Conservation (phyloP, 305 asterid species). For the Ilex paraguariensis region DNA sequence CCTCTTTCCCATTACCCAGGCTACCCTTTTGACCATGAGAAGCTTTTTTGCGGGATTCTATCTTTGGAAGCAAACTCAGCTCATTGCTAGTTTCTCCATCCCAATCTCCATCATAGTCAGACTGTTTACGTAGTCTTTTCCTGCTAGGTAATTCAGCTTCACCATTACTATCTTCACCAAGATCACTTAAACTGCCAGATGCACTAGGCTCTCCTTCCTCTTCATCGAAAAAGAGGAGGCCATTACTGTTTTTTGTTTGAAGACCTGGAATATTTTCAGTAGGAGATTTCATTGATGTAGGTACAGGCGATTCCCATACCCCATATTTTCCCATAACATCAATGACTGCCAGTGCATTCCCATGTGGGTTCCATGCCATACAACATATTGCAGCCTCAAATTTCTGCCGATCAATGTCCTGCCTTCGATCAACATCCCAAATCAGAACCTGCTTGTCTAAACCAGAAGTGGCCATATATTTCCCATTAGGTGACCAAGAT, state of each 20-base stretch:
- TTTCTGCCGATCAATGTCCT: conserved; percentile 89
- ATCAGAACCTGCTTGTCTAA: conserved; percentile 77
- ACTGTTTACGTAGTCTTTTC: conserved; percentile 61
- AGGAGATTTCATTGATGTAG: conserved; percentile 92
- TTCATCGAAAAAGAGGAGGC: conserved; percentile 68
- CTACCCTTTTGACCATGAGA: conserved; percentile 41
- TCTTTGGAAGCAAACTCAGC: conserved; percentile 46
- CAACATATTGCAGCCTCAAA: conserved; percentile 68
- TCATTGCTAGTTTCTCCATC: conserved; percentile 53
- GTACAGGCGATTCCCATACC: conserved; percentile 87
- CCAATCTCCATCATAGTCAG: conserved; percentile 50
- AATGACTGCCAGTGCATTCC: conserved; percentile 87
- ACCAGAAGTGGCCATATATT: conserved; percentile 93
- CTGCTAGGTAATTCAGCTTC: conserved; percentile 64
- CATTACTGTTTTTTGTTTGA: conserved; percentile 47
- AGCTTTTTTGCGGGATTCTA: conserved; percentile 56
- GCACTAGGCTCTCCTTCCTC: conserved; percentile 68
- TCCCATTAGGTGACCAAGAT: conserved; percentile 98
- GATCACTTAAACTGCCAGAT: conserved; percentile 74
- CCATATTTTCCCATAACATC: conserved; percentile 88
- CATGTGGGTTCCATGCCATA: conserved; percentile 95
- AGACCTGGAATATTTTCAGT: conserved; percentile 75
- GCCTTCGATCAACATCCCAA: conserved; percentile 94
- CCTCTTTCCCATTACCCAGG: conserved; percentile 33
- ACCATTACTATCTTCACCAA: conserved; percentile 61